Evolutionary conservation across 257 asterid genomes (phyloP), one percentile per base, ranked within the genome.

Genomic region (Jacaranda mimosifolia): DNA sequence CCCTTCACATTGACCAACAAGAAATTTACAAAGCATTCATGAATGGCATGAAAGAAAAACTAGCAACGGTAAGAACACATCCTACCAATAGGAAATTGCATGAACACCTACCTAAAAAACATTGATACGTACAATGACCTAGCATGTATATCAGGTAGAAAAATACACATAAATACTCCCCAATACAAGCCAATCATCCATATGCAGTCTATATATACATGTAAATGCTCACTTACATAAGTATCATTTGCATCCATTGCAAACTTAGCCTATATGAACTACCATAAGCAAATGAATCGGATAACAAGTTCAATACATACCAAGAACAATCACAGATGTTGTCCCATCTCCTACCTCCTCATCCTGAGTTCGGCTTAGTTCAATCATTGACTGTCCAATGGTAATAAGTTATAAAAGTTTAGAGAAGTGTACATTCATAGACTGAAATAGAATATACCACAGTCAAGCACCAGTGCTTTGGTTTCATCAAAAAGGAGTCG

Each of bases 281-380:
- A 76, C 62, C 68, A 70, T 17, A 71, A 58, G 32, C 51, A 78
- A 78, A 73, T 42, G 13, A 73, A 64, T 62, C 14, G 70, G 63
- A 73, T 17, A 42, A 69, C 65, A 45, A 68, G 48, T 48, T 18
- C 42, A 64, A 65, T 36, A 42, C 89, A 80, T 90, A 93, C 99
- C 98, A 55, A 93, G 98, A 71, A 96, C 94, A 73, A 93, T 96
- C 79, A 96, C 99, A 66, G 98, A 93, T 68, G 99, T 96, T 18
- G 99, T 96, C 81, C 99, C 99, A 81, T 96, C 99, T 77, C 99
- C 99, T 3, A 96, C 99, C 84, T 96, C 99, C 83, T 96, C 99
- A 72, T 96, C 99, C 85, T 96, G 99, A 59, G 99, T 96, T 32
- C 98, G 94, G 82, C 99, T 96, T 55, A 93, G 96, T 84, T 96